Percentiles rank a stretch among this genome's conserved stretches.
Evolutionary conservation across 495 filamentous ascomycete genomes (phyloP).

Genomic region (Aspergillus incahuasiensis): DNA sequence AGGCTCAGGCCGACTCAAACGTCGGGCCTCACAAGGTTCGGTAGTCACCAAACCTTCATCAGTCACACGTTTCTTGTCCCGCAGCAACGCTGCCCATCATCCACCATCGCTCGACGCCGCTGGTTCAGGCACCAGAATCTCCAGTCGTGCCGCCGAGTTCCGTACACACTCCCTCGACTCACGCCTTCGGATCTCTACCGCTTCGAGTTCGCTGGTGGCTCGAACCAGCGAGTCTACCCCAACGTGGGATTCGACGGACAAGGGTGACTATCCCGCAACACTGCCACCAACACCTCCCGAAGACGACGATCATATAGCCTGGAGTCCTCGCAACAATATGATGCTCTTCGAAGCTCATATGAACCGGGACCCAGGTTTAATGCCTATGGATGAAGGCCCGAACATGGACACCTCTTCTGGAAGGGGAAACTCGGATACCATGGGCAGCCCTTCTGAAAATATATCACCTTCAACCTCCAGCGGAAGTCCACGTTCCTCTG

Average conservation of each 20-base stretch:
- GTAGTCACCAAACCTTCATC: slow-evolving; percentile 35
- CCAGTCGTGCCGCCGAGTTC: slow-evolving; percentile 23
- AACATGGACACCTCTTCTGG: slow-evolving; percentile 29
- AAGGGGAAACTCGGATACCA: slow-evolving; percentile 23
- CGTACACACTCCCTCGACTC: slow-evolving; percentile 35
- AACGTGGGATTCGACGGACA: slow-evolving; percentile 28
- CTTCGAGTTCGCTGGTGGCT: slow-evolving; percentile 34
- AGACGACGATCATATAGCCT: slow-evolving; percentile 39
- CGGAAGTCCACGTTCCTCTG: slow-evolving; percentile 32
- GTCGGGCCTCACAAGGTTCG: slow-evolving; percentile 42
- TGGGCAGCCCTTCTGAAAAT: slow-evolving; percentile 36
- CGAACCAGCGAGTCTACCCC: slow-evolving; percentile 22
- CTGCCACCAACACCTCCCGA: slow-evolving; percentile 42
- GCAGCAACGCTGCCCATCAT: slow-evolving; percentile 33
- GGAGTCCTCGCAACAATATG: slow-evolving; percentile 35
- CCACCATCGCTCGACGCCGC: slow-evolving; percentile 41
- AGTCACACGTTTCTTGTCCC: slow-evolving; percentile 39
- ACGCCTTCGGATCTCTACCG: slow-evolving; percentile 34
- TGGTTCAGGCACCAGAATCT: slow-evolving; percentile 25
- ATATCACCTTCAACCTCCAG: slow-evolving; percentile 34
- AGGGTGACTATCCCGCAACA: slow-evolving; percentile 33
- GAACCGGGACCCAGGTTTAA: slow-evolving; percentile 26
- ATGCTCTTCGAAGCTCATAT: slow-evolving; percentile 30
- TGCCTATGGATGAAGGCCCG: slow-evolving; percentile 36
- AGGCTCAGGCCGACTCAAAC: slow-evolving; percentile 26